Evolutionary conservation across 805 yeast genomes (phyloP).

Genomic region (Millerozyma miso): DNA sequence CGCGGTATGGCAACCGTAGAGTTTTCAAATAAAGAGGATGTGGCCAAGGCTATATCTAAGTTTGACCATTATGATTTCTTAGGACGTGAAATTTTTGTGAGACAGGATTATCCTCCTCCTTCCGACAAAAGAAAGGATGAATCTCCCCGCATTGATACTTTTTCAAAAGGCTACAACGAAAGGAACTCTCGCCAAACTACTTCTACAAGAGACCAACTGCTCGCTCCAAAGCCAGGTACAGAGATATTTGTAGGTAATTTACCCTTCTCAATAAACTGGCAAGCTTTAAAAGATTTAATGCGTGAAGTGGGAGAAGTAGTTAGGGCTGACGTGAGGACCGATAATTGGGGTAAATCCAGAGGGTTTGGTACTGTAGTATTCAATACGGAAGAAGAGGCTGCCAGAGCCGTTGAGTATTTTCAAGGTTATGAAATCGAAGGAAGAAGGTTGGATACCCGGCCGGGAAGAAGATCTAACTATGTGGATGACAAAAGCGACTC

Average conservation of each 20-base stretch:
- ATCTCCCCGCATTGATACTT: constrained; percentile 18
- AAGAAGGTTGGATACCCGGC: constrained; percentile 73
- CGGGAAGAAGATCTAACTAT: constrained; percentile 40
- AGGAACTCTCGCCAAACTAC: constrained; percentile 14
- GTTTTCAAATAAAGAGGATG: constrained; percentile 61
- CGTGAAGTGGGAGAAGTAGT: constrained; percentile 70
- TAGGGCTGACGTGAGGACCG: constrained; percentile 74
- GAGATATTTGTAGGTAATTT: constrained; percentile 78
- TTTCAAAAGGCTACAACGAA: constrained; percentile 19
- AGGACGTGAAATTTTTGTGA: constrained; percentile 81
- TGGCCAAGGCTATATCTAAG: constrained; percentile 63
- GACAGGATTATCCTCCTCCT: constrained; percentile 90
- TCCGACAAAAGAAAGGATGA: constrained; percentile 26
- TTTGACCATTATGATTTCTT: constrained; percentile 60
- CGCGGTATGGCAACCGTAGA: constrained; percentile 93
- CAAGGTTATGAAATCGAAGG: constrained; percentile 73
- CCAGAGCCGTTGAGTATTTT: constrained; percentile 62
- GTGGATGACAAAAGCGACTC: constrained; percentile 10
- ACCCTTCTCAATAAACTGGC: constrained; percentile 82
- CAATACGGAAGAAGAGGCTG: constrained; percentile 62
- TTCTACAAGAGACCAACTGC: constrained; percentile 5
- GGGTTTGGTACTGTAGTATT: constrained; percentile 85
- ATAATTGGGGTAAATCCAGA: constrained; percentile 68
- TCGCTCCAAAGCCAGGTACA: constrained; percentile 31
- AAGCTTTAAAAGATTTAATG: constrained; percentile 80